Percentiles rank a stretch among this genome's conserved stretches.
Conservation (phyloP, 805 yeast species). For the Lipomyces orientalis region DNA sequence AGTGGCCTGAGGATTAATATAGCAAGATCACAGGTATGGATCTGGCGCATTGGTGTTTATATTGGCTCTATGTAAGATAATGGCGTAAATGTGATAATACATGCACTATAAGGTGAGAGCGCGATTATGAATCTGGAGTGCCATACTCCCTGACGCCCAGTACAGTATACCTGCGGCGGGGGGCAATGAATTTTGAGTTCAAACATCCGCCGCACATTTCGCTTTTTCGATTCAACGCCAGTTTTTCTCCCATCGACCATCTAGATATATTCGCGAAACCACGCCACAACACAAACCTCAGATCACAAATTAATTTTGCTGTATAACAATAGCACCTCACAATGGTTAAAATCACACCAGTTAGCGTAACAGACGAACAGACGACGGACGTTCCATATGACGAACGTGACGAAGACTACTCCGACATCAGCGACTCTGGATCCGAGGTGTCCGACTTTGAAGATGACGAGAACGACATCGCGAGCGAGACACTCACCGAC, state of each 20-base stretch:
- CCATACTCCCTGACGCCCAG: too few relatives aligned
- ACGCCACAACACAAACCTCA: neutral
- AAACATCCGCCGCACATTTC: neutral
- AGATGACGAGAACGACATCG: conserved; percentile 75
- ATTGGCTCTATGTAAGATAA: too few relatives aligned
- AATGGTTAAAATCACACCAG: conserved; percentile 36
- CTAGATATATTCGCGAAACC: neutral
- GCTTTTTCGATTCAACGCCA: neutral
- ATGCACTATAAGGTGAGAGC: too few relatives aligned
- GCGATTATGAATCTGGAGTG: too few relatives aligned
- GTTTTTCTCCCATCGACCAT: neutral
- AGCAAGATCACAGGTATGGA: neutral
- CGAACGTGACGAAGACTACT: conserved; percentile 35
- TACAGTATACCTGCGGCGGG: neutral
- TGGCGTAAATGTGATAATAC: too few relatives aligned
- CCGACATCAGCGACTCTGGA: conserved; percentile 24
- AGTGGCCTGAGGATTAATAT: conserved; percentile 38
- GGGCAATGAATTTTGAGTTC: neutral
- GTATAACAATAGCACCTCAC: neutral
- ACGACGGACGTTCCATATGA: conserved; percentile 19
- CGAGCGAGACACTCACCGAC: conserved; percentile 82
- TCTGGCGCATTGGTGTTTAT: conserved; percentile 1
- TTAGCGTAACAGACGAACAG: conserved; percentile 29
- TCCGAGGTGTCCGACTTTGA: conserved; percentile 45
- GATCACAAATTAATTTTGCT: neutral